Evolutionary conservation across 495 filamentous ascomycete species (phyloP).

Genomic region (Tetracladium marchalianum): DNA sequence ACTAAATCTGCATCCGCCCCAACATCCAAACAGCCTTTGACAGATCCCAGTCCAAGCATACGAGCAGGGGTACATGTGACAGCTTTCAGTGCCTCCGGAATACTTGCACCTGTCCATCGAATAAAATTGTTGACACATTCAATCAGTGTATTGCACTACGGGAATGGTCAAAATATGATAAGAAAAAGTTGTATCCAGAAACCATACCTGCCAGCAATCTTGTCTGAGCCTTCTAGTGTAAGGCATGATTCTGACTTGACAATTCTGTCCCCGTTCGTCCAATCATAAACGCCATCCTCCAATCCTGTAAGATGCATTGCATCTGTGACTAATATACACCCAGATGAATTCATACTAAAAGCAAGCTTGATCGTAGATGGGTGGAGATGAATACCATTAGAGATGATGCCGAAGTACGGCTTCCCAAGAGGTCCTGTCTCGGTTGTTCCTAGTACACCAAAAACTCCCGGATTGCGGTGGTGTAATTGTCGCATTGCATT

Average conservation of each 20-base stretch:
- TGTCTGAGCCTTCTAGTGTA: slow-evolving; percentile 55
- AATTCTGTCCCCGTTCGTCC: slow-evolving; percentile 63
- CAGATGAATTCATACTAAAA: slow-evolving; percentile 44
- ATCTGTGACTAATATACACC: slow-evolving; percentile 55
- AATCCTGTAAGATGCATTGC: slow-evolving; percentile 57
- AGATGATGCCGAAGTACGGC: slow-evolving; percentile 52
- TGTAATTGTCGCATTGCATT: slow-evolving; percentile 77
- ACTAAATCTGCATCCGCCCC: slow-evolving; percentile 73
- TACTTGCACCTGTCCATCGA: slow-evolving; percentile 50
- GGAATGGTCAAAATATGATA: too few relatives aligned
- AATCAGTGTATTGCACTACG: slow-evolving; percentile 55
- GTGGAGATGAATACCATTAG: slow-evolving; percentile 55
- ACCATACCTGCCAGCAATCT: slow-evolving; percentile 38
- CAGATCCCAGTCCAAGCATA: slow-evolving; percentile 54
- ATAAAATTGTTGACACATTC: slow-evolving; percentile 74
- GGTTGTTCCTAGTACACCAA: slow-evolving; percentile 61
- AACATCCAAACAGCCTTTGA: slow-evolving; percentile 54
- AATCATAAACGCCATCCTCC: slow-evolving; percentile 65
- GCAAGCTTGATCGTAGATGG: slow-evolving; percentile 51
- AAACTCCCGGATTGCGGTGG: slow-evolving; percentile 72
- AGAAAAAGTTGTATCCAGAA: too few relatives aligned
- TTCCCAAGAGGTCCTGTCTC: slow-evolving; percentile 28
- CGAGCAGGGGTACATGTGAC: slow-evolving; percentile 63
- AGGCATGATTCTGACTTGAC: slow-evolving; percentile 53
- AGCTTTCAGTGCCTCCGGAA: slow-evolving; percentile 53